These are phyloP conservation scores for Rhodotorula sp. DNA, from an alignment of 1,284 basidiomycete species.

Conservation along the genomic window DNA sequence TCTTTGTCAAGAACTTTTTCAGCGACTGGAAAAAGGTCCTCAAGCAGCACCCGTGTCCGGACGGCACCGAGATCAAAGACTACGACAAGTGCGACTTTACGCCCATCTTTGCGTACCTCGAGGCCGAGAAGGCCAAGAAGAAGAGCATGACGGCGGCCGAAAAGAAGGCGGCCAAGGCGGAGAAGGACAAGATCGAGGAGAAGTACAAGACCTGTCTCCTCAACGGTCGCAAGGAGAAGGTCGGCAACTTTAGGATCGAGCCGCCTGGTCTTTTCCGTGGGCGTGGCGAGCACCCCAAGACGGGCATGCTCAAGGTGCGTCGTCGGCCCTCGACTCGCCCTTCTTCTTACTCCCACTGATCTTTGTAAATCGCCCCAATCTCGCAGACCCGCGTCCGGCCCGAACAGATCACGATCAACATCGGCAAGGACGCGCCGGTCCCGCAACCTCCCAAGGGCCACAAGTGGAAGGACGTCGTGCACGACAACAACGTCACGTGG, in stretches of 20 bases:
- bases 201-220: slow-evolving; percentile 82
- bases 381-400: slow-evolving; percentile 76
- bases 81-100: slow-evolving; percentile 90
- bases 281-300: slow-evolving; percentile 97
- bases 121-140: slow-evolving; percentile 87
- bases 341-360: not conserved
- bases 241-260: slow-evolving; percentile 97
- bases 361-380: not conserved
- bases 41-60: slow-evolving; percentile 74
- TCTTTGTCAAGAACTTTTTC: slow-evolving; percentile 96
- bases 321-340: slow-evolving; percentile 26
- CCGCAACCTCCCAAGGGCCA: slow-evolving; percentile 55
- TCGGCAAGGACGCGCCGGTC: slow-evolving; percentile 68
- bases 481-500: slow-evolving; percentile 96
- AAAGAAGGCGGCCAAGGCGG: slow-evolving; percentile 84
- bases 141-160: slow-evolving; percentile 80
- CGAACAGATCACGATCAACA: slow-evolving; percentile 92
- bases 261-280: slow-evolving; percentile 96
- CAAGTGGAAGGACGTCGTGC: slow-evolving; percentile 58
- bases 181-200: slow-evolving; percentile 77
- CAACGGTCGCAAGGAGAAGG: slow-evolving; percentile 94
- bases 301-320: slow-evolving; percentile 86
- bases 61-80: slow-evolving; percentile 72
- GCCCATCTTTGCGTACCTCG: slow-evolving; percentile 91
- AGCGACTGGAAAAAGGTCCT: slow-evolving; percentile 79